Conservation (phyloP, 1,139 yeast genomes). For the Yamadazyma trypodendri region DNA sequence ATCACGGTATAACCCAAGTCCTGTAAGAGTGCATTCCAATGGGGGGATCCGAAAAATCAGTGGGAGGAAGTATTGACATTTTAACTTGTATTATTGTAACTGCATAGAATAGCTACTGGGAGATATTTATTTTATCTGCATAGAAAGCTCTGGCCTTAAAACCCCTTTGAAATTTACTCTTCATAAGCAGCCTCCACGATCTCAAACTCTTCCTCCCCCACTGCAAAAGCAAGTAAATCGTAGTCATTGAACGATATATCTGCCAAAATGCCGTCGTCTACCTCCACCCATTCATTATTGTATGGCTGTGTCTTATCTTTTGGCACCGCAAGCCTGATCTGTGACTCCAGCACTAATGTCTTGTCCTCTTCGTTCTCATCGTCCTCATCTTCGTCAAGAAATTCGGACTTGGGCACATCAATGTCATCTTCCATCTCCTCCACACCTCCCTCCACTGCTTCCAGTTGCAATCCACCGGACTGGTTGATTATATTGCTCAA, state of each 20-base stretch:
- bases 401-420: conserved; percentile 28
- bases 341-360: conserved; percentile 15
- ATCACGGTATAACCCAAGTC: conserved; percentile 17
- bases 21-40: conserved; percentile 28
- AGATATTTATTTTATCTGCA: too few relatives aligned
- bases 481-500: conserved; percentile 39
- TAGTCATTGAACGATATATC: conserved; percentile 35
- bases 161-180: too few relatives aligned
- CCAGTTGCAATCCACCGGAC: conserved; percentile 47
- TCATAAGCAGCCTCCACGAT: conserved; percentile 45
- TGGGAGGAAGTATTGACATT: conserved; percentile 15
- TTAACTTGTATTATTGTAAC: neutral
- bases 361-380: conserved; percentile 6
- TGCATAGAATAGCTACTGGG: too few relatives aligned
- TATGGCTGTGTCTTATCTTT: conserved; percentile 40
- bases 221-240: conserved; percentile 42
- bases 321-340: conserved; percentile 42
- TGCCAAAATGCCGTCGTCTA: conserved; percentile 25
- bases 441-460: conserved; percentile 15
- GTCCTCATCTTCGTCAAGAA: conserved; percentile 19
- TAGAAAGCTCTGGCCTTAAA: too few relatives aligned
- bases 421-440: conserved; percentile 27
- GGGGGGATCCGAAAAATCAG: conserved; percentile 43
- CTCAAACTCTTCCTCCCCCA: conserved; percentile 34
- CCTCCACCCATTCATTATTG: conserved; percentile 39